phyloP scores from a whole-genome alignment of 2,329 filamentous ascomycete species.

The Diaporthe citri region DNA sequence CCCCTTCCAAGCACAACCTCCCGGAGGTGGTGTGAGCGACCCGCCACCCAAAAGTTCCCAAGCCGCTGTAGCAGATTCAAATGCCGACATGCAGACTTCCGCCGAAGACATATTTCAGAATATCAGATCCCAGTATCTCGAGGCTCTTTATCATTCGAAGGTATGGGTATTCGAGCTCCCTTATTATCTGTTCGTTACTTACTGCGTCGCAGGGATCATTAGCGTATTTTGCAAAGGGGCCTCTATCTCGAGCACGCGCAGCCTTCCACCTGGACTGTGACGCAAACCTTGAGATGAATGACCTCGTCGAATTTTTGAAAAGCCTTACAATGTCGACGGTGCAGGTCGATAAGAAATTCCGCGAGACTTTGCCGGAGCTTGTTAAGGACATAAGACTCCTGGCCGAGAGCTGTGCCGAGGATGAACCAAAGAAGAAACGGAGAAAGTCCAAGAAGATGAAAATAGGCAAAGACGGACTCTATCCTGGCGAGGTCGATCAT shows the following conservation, averaged over 20 bases:
- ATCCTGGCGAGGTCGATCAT: conserved; percentile 73
- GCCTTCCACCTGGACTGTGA: conserved; percentile 76
- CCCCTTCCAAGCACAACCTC: background rate
- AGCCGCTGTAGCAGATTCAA: conserved; percentile 39
- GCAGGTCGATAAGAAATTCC: conserved; percentile 83
- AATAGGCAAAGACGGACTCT: conserved; percentile 76
- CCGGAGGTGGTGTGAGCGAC: background rate
- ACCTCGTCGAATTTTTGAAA: conserved; percentile 78
- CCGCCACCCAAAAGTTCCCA: conserved; percentile 18
- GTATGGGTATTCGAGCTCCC: conserved; percentile 51
- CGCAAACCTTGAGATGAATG: conserved; percentile 69
- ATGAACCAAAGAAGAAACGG: conserved; percentile 58
- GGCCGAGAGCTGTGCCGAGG: conserved; percentile 67
- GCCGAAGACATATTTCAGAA: conserved; percentile 68
- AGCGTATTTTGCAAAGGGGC: conserved; percentile 87
- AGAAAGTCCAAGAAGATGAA: conserved; percentile 74
- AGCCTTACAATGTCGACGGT: conserved; percentile 75
- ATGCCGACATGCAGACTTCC: conserved; percentile 53
- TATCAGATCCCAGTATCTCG: conserved; percentile 69
- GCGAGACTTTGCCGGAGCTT: conserved; percentile 75
- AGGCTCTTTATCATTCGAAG: conserved; percentile 73
- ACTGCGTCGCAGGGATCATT: conserved; percentile 71
- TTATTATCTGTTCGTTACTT: conserved; percentile 22
- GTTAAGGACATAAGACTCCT: conserved; percentile 68
- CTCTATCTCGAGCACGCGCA: conserved; percentile 79